phyloP scores from a whole-genome alignment of 225 moss, liverwort and hornwort genomes.

The Climacium dendroides region DNA sequence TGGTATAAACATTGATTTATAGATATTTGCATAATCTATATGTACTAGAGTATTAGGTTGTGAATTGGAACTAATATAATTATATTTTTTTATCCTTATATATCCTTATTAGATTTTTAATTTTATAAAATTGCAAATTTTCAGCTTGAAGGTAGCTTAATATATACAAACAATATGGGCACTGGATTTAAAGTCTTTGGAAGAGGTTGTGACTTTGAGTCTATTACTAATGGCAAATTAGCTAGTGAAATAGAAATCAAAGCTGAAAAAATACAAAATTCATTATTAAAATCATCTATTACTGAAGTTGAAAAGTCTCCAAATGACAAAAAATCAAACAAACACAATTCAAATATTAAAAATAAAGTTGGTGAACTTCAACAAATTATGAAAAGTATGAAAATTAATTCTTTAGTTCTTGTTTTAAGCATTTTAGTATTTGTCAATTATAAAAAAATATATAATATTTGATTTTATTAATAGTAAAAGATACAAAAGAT shows the following conservation, averaged over 20 bases:
- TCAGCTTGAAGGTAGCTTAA: constrained; percentile 46
- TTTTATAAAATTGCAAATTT: no score
- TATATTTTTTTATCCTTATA: not conserved
- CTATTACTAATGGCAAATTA: constrained; percentile 10
- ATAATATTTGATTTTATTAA: not conserved
- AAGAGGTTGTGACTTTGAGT: constrained; percentile 52
- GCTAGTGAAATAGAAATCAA: not conserved
- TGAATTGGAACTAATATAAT: not conserved
- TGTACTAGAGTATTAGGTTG: not conserved
- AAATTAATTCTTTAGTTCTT: not conserved
- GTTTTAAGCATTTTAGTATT: not conserved
- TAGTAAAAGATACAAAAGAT: not conserved
- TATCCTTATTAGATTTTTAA: not conserved
- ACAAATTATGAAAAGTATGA: not conserved
- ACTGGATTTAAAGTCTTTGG: constrained; percentile 43
- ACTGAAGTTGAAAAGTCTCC: not conserved
- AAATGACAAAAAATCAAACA: not conserved
- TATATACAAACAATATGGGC: constrained; percentile 33
- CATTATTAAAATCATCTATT: not conserved
- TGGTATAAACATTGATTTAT: constrained; percentile 19
- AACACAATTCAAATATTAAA: not conserved
- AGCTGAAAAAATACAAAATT: not conserved
- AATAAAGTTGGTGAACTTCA: not conserved
- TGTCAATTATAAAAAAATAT: not conserved
- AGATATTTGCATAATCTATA: not conserved